Conservation (phyloP, 2,329 filamentous ascomycete species). For the Rhinocladiella similis region DNA sequence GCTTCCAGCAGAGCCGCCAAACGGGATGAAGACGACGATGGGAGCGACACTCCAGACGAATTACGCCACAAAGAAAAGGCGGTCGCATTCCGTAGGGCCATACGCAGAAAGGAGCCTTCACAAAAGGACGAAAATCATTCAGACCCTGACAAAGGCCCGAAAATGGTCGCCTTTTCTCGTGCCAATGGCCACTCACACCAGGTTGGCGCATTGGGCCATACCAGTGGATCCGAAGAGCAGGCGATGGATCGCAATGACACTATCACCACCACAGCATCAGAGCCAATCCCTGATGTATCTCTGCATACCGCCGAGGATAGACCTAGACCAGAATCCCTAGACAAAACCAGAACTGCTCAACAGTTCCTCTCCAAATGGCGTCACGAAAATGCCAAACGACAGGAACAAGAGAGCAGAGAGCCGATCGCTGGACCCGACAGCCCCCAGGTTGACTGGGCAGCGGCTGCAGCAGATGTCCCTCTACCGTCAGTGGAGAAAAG, state of each 20-base stretch:
- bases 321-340: neutral
- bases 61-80: constrained; percentile 9
- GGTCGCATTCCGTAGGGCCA: constrained; percentile 16
- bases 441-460: constrained; percentile 29
- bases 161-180: constrained; percentile 17
- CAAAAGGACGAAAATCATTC: neutral
- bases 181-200: constrained; percentile 10
- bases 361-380: constrained; percentile 22
- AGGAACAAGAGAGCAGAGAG: constrained; percentile 5
- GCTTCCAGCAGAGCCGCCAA: constrained; percentile 2
- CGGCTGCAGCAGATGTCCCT: constrained; percentile 26
- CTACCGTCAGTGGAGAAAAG: constrained; percentile 25
- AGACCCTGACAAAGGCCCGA: constrained; percentile 5
- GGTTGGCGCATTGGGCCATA: neutral
- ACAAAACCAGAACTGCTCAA: constrained; percentile 5
- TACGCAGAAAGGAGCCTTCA: neutral
- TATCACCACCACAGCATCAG: constrained; percentile 12
- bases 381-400: constrained; percentile 13
- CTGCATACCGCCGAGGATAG: neutral
- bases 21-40: constrained; percentile 10
- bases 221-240: neutral
- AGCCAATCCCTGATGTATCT: constrained; percentile 9
- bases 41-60: constrained; percentile 15
- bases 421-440: constrained; percentile 4
- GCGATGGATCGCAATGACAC: constrained; percentile 1